Conservation (phyloP, 495 filamentous ascomycete genomes). For the Glutinoglossum americanum region DNA sequence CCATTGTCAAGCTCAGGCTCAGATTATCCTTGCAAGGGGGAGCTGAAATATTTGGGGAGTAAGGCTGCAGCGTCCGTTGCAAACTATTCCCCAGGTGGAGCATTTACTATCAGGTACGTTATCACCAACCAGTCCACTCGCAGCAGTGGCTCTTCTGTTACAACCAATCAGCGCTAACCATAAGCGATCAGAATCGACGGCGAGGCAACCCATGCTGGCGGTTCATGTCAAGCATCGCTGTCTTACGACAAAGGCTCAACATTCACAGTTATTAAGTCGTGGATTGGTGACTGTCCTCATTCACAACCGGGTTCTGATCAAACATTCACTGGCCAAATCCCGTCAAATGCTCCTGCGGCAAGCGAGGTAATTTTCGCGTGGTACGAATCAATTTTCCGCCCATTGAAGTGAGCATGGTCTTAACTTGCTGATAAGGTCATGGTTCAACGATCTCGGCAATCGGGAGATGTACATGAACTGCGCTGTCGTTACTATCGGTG, state of each 20-base stretch:
- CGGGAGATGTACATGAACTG: slow-evolving; percentile 97
- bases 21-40: slow-evolving; percentile 1
- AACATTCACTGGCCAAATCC: neutral
- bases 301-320: slow-evolving; percentile 17
- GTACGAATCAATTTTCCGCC: slow-evolving; percentile 28
- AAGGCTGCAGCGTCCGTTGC: neutral
- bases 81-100: neutral
- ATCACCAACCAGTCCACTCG: neutral
- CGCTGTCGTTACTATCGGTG: slow-evolving; percentile 42
- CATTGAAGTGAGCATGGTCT: slow-evolving; percentile 38
- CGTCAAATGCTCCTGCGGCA: neutral
- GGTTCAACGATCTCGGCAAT: slow-evolving; percentile 80
- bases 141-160: neutral
- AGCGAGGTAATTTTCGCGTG: neutral
- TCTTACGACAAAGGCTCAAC: slow-evolving; percentile 46
- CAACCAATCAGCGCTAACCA: neutral
- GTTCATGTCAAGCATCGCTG: slow-evolving; percentile 67
- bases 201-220: slow-evolving; percentile 57
- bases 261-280: slow-evolving; percentile 66
- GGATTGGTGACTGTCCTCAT: slow-evolving; percentile 60
- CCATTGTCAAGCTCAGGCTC: neutral
- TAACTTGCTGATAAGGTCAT: slow-evolving; percentile 23
- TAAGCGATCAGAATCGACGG: slow-evolving; percentile 21
- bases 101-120: neutral
- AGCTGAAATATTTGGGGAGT: neutral